Percentiles rank a stretch among this genome's conserved stretches.
Evolutionary conservation across 116 monocot genomes (phyloP).

Genomic region (Papilionanthe hybrid): DNA sequence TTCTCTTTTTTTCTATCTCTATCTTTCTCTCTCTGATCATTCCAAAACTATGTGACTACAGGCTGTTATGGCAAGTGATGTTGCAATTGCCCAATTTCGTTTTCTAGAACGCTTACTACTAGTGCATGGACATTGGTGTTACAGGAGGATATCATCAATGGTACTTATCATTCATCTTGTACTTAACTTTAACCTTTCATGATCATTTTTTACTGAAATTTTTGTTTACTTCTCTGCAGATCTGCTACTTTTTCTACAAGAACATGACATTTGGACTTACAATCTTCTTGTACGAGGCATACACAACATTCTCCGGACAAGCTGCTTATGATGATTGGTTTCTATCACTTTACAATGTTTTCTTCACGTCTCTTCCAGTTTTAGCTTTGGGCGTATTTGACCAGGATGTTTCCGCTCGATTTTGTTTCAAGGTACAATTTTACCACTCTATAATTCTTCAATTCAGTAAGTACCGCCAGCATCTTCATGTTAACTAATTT

Average conservation of each 20-base stretch:
- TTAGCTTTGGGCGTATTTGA: conserved; percentile 81
- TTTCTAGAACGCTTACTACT: conserved; percentile 63
- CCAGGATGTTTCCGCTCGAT: conserved; percentile 80
- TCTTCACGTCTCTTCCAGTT: conserved; percentile 87
- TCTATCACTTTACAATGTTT: conserved; percentile 67
- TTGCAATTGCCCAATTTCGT: conserved; percentile 67
- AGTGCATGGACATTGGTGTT: conserved; percentile 81
- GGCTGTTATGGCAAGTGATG: conserved; percentile 79
- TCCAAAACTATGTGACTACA: conserved; percentile 17
- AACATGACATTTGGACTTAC: conserved; percentile 66
- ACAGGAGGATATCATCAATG: conserved; percentile 68
- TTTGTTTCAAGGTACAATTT: conserved; percentile 62
- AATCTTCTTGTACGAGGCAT: conserved; percentile 58
- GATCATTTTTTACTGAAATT: not conserved
- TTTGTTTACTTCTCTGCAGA: conserved; percentile 24
- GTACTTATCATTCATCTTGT: conserved; percentile 15
- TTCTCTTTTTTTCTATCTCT: not conserved
- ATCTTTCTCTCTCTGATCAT: not conserved
- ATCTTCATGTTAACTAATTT: not conserved
- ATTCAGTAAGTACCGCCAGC: not conserved
- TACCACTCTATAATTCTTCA: not conserved
- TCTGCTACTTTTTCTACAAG: conserved; percentile 87
- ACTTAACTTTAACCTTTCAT: not conserved
- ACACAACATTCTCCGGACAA: conserved; percentile 74
- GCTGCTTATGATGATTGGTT: conserved; percentile 85